A percentile compares a stretch with the other conserved stretches of the same genome.
phyloP scores from a whole-genome alignment of 2,329 filamentous ascomycete species.

The Diaporthe aspalathi region DNA sequence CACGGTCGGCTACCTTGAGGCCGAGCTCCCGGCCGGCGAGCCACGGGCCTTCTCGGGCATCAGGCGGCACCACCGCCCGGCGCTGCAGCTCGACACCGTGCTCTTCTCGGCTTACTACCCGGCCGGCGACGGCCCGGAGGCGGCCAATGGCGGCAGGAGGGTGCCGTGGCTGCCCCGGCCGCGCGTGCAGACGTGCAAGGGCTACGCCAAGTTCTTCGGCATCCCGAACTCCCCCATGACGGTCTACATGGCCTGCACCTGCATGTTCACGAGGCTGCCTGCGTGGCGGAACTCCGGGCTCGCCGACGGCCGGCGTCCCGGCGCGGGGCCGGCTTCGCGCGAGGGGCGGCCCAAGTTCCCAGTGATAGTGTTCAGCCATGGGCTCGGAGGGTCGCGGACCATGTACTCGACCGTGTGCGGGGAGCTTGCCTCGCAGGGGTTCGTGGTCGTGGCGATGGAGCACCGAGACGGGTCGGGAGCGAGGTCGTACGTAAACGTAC shows the following conservation, averaged over 20 bases:
- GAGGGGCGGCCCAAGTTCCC: constrained; percentile 61
- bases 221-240: constrained; percentile 61
- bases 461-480: constrained; percentile 74
- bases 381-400: constrained; percentile 71
- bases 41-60: constrained; percentile 55
- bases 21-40: constrained; percentile 68
- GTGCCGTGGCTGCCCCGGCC: constrained; percentile 73
- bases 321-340: constrained; percentile 50
- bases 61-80: constrained; percentile 52
- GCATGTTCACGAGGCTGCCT: constrained; percentile 73
- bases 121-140: constrained; percentile 51
- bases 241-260: constrained; percentile 65
- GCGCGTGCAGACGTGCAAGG: constrained; percentile 64
- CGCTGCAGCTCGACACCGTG: constrained; percentile 64
- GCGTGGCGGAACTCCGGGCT: constrained; percentile 71
- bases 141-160: constrained; percentile 55
- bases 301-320: constrained; percentile 65
- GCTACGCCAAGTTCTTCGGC: constrained; percentile 71
- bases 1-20: constrained; percentile 74
- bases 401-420: constrained; percentile 73
- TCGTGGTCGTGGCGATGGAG: constrained; percentile 73
- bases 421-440: constrained; percentile 74
- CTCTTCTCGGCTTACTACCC: constrained; percentile 76
- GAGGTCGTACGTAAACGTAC: constrained; percentile 69
- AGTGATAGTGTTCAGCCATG: constrained; percentile 74